Percentiles rank a stretch among this genome's conserved stretches.
These are phyloP conservation scores for Xylariales sp. DNA, from an alignment of 2,329 filamentous ascomycete genomes.

Conservation along the genomic window DNA sequence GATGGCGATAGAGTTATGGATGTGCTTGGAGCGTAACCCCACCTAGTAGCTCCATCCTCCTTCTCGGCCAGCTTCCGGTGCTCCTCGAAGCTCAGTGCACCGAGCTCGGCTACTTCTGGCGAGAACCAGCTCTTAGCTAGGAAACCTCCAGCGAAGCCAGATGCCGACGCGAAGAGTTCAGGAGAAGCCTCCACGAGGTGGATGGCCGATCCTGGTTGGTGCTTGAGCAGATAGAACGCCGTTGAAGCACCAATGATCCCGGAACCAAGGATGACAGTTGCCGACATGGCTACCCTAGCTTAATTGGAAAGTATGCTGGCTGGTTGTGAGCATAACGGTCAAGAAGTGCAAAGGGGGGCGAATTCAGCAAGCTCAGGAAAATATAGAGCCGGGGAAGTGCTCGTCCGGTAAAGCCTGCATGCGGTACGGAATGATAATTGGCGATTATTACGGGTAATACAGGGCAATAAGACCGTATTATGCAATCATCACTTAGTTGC, in stretches of 20 bases:
- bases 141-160: constrained; percentile 71
- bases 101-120: constrained; percentile 51
- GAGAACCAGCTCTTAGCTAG: constrained; percentile 70
- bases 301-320: too few species aligned
- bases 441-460: too few species aligned
- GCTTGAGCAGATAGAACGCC: constrained; percentile 65
- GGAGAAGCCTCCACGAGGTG: constrained; percentile 43
- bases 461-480: too few species aligned
- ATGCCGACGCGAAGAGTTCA: constrained; percentile 67
- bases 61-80: constrained; percentile 60
- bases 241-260: constrained; percentile 68
- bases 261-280: constrained; percentile 63
- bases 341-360: too few species aligned
- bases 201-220: constrained; percentile 35
- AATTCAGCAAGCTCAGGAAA: too few species aligned
- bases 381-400: too few species aligned
- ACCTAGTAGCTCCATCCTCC: constrained; percentile 50
- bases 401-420: too few species aligned
- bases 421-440: too few species aligned
- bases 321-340: too few species aligned
- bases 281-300: constrained; percentile 37
- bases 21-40: constrained; percentile 49
- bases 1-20: constrained; percentile 46
- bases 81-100: constrained; percentile 63
- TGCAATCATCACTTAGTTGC: too few species aligned